Conservation (phyloP, 345 rosid genomes). For the Eucalyptus lansdowneana region DNA sequence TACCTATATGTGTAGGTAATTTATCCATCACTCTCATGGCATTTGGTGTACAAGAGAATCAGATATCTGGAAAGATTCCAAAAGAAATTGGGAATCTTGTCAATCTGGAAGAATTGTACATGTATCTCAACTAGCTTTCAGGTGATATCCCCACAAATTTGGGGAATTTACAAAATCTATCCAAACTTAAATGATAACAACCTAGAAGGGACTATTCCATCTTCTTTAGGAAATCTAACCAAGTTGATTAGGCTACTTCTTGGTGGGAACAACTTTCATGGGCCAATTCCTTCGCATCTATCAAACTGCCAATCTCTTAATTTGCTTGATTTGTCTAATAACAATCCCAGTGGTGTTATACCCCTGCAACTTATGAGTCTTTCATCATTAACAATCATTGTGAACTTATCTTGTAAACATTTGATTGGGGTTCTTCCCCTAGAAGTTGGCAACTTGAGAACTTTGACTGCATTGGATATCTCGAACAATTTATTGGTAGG, state of each 20-base stretch:
- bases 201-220: not conserved
- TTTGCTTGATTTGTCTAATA: rapidly evolving
- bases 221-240: not conserved
- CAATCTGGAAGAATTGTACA: no score
- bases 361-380: not conserved
- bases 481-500: not conserved
- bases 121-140: no score
- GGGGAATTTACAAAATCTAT: no score
- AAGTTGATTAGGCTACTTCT: not conserved
- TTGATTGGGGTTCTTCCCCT: not conserved
- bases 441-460: not conserved
- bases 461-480: not conserved
- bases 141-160: no score
- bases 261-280: not conserved
- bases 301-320: rapidly evolving
- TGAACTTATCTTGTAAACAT: not conserved
- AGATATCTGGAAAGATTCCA: no score
- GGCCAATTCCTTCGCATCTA: not conserved
- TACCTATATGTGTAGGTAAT: no score
- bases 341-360: not conserved
- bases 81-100: no score
- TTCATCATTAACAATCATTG: rapidly evolving
- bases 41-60: no score
- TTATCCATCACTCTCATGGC: no score
- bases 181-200: no score